A percentile compares a stretch with the other conserved stretches of the same genome.
phyloP scores from a whole-genome alignment of 106 monocot genomes.

The Dioscorea zingiberensis region DNA sequence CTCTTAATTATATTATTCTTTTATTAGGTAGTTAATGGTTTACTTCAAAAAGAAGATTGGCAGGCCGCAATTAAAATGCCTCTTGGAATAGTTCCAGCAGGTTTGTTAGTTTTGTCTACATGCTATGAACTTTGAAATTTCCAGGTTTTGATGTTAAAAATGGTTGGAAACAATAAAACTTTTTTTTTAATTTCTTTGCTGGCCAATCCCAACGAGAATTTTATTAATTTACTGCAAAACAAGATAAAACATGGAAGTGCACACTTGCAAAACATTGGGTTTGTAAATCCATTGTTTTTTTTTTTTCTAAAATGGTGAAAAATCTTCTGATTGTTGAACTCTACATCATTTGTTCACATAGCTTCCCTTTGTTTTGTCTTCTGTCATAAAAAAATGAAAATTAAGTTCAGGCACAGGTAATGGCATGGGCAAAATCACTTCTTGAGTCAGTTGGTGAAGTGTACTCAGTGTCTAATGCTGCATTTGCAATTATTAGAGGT shows the following conservation, averaged over 20 bases:
- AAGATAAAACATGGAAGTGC: too few species aligned
- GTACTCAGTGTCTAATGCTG: slow-evolving; percentile 56
- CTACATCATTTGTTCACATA: too few species aligned
- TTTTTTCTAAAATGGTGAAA: too few species aligned
- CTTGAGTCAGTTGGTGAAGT: slow-evolving; percentile 44
- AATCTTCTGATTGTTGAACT: too few species aligned
- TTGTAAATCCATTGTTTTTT: too few species aligned
- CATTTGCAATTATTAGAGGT: slow-evolving; percentile 82
- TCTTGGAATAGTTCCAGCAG: slow-evolving; percentile 92
- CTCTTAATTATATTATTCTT: too few species aligned
- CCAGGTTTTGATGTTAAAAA: neutral
- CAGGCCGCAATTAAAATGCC: slow-evolving; percentile 71
- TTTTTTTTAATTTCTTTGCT: too few species aligned
- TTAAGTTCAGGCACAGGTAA: slow-evolving; percentile 69
- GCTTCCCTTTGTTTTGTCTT: too few species aligned
- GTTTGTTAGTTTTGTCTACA: slow-evolving; percentile 12
- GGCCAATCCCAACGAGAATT: too few species aligned
- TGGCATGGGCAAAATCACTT: slow-evolving; percentile 90
- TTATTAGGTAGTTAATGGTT: slow-evolving; percentile 80
- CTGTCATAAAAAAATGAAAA: neutral
- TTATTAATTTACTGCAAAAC: too few species aligned
- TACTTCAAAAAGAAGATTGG: slow-evolving; percentile 93
- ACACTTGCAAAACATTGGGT: too few species aligned
- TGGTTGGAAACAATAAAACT: neutral
- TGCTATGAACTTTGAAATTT: too few species aligned